Percentiles rank a stretch among this genome's conserved stretches.
Conservation (phyloP, 257 asterid species). For the Perilla frutescens region DNA sequence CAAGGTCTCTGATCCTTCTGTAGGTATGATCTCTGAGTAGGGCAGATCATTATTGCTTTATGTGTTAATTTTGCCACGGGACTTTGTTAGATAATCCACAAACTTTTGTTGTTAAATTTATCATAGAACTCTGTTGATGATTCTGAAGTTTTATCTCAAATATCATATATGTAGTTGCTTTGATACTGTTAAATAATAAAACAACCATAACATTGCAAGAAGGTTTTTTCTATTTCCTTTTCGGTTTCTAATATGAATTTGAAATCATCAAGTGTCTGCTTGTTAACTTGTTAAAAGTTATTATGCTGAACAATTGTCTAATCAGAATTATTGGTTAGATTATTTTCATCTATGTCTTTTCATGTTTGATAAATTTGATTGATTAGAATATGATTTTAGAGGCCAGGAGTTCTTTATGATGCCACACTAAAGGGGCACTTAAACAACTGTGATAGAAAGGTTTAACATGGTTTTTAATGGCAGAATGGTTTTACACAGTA, state of each 20-base stretch:
- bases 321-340: background rate
- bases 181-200: background rate
- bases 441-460: conserved; percentile 8
- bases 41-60: background rate
- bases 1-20: conserved; percentile 81
- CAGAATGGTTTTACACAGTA: background rate
- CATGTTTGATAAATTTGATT: conserved; percentile 2
- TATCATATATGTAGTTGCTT: background rate
- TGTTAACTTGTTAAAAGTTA: background rate
- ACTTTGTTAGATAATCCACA: conserved; percentile 5
- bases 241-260: background rate
- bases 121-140: background rate
- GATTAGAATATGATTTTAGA: background rate
- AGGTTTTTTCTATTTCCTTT: background rate
- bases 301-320: background rate
- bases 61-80: conserved; percentile 4
- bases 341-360: background rate
- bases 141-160: background rate
- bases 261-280: background rate
- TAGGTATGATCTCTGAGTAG: conserved; percentile 57
- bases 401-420: background rate
- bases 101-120: background rate
- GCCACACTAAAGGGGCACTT: background rate
- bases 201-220: background rate
- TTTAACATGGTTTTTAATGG: background rate